Conservation (phyloP, 2,329 filamentous ascomycete species). For the Alternaria sp. region DNA sequence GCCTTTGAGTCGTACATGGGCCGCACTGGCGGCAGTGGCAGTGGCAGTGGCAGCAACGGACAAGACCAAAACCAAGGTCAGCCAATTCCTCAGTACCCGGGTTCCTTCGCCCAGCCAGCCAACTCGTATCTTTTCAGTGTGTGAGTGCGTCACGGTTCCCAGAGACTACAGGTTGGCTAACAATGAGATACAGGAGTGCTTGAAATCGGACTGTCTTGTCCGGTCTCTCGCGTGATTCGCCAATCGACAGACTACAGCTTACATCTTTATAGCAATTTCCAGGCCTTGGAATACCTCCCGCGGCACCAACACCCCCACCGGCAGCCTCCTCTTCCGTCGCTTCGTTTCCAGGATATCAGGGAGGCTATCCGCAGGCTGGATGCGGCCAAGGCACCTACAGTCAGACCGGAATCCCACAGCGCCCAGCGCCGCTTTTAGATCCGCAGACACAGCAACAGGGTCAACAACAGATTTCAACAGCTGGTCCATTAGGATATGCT, state of each 20-base stretch:
- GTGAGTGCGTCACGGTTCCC: constrained; percentile 24
- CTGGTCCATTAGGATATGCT: constrained; percentile 20
- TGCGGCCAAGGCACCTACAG: constrained; percentile 19
- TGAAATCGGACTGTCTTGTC: not conserved
- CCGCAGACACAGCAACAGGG: constrained; percentile 13
- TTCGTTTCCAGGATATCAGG: constrained; percentile 28
- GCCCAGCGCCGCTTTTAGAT: constrained; percentile 29
- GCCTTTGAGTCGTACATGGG: constrained; percentile 45
- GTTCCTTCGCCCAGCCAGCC: constrained; percentile 22
- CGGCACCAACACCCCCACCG: constrained; percentile 40
- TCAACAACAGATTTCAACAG: constrained; percentile 19
- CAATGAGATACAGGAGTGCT: constrained; percentile 17
- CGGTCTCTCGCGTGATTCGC: not conserved
- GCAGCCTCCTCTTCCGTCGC: constrained; percentile 30
- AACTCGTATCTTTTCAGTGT: constrained; percentile 39
- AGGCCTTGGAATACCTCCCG: constrained; percentile 30
- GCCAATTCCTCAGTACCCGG: constrained; percentile 30
- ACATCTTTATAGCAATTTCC: constrained; percentile 31
- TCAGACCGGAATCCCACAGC: constrained; percentile 24
- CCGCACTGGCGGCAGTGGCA: constrained; percentile 14
- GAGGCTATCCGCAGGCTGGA: constrained; percentile 18
- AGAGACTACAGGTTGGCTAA: constrained; percentile 14
- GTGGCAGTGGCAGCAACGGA: constrained; percentile 1
- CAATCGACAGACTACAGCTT: constrained; percentile 6
- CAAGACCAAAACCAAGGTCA: constrained; percentile 21